phyloP scores from a whole-genome alignment of 176 grass and related monocot genomes.

The Alopecurus myosuroides region DNA sequence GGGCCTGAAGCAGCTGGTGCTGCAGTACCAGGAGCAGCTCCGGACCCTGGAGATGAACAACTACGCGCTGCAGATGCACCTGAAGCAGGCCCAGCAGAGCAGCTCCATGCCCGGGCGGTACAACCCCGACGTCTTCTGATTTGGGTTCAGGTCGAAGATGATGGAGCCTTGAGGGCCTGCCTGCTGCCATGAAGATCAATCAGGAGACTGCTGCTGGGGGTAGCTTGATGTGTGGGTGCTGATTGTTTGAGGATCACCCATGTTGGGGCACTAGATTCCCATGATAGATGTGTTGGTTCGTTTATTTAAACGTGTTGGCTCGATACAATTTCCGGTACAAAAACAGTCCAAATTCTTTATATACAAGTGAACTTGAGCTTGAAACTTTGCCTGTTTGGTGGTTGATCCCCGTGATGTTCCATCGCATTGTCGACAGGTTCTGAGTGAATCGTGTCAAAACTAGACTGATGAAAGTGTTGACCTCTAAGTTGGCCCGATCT shows the following conservation, averaged over 20 bases:
- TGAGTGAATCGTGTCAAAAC: too few relatives aligned
- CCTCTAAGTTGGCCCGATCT: too few relatives aligned
- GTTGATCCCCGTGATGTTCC: too few relatives aligned
- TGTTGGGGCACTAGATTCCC: not conserved
- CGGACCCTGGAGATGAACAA: conserved; percentile 85
- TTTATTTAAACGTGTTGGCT: not conserved
- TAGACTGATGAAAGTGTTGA: too few relatives aligned
- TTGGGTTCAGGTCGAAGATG: not conserved
- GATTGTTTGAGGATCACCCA: not conserved
- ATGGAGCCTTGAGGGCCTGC: not conserved
- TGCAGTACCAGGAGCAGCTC: conserved; percentile 83
- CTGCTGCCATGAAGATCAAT: too few relatives aligned
- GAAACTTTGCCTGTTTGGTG: too few relatives aligned
- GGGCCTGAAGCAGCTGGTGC: conserved; percentile 68
- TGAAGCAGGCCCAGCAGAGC: conserved; percentile 82
- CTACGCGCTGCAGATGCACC: conserved; percentile 74
- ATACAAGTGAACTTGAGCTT: not conserved
- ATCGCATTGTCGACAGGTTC: too few relatives aligned
- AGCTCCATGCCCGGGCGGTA: conserved; percentile 61
- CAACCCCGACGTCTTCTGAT: conserved; percentile 71
- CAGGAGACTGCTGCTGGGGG: not conserved
- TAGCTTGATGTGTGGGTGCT: conserved; percentile 4
- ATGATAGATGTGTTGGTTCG: not conserved
- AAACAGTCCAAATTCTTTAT: too few relatives aligned
- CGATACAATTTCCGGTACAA: not conserved